Conservation (phyloP, 306 rosid genomes). For the Vicia sativa region DNA sequence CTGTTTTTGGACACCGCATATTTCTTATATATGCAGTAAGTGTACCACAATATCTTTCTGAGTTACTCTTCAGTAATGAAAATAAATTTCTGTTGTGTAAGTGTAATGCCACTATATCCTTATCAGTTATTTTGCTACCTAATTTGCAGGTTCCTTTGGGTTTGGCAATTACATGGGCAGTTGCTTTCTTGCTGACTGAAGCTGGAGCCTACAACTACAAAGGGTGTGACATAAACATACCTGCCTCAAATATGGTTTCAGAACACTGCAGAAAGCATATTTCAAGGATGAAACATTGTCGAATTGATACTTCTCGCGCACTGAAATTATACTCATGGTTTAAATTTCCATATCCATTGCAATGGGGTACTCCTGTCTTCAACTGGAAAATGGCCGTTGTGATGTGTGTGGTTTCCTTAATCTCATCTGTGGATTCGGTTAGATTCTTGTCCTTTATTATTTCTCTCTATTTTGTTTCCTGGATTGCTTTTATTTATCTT, state of each 20-base stretch:
- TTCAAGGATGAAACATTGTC: slow-evolving; percentile 92
- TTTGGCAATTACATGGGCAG: slow-evolving; percentile 91
- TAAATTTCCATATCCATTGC: slow-evolving; percentile 96
- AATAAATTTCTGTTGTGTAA: slow-evolving; percentile 19
- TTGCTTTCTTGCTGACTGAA: slow-evolving; percentile 88
- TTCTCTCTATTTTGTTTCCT: slow-evolving; percentile 32
- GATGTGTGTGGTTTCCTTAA: slow-evolving; percentile 91
- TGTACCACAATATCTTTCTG: slow-evolving; percentile 22
- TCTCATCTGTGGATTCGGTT: slow-evolving; percentile 97
- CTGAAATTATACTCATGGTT: slow-evolving; percentile 85
- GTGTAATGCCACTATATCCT: too few species aligned
- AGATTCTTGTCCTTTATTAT: slow-evolving; percentile 49
- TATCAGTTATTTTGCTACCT: slow-evolving; percentile 10
- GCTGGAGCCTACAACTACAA: slow-evolving; percentile 85
- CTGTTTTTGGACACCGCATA: slow-evolving; percentile 90
- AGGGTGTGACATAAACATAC: slow-evolving; percentile 90
- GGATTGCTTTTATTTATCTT: slow-evolving; percentile 25
- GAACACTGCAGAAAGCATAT: slow-evolving; percentile 92
- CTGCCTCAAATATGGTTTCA: slow-evolving; percentile 83
- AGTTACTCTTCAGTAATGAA: slow-evolving; percentile 19
- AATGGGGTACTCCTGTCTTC: slow-evolving; percentile 99
- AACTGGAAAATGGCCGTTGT: slow-evolving; percentile 94
- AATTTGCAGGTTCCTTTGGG: slow-evolving; percentile 92
- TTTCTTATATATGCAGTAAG: slow-evolving; percentile 96
- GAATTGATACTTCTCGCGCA: slow-evolving; percentile 88